These are phyloP conservation scores for Perilla frutescens DNA, from an alignment of 257 asterid genomes.

Conservation along the genomic window DNA sequence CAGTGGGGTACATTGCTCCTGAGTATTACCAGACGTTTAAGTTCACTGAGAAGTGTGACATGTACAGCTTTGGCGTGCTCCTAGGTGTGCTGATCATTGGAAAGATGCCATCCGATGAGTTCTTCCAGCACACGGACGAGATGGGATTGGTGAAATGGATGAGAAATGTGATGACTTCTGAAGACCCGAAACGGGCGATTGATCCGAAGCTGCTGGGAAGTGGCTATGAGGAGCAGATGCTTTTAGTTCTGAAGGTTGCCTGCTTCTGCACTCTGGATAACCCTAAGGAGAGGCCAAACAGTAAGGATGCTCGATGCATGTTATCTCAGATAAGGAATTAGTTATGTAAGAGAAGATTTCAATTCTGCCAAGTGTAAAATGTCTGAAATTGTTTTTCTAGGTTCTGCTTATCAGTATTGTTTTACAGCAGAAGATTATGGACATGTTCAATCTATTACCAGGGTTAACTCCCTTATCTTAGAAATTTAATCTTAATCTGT, in stretches of 20 bases:
- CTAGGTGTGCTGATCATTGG: constrained; percentile 72
- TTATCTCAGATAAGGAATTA: constrained; percentile 71
- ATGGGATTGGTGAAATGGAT: constrained; percentile 84
- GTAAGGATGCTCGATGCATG: constrained; percentile 89
- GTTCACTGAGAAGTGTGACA: constrained; percentile 91
- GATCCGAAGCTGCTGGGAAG: constrained; percentile 67
- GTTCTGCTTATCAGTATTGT: not conserved
- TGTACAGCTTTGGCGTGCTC: constrained; percentile 83
- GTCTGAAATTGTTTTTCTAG: not conserved
- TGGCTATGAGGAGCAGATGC: constrained; percentile 89
- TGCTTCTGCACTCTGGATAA: constrained; percentile 83
- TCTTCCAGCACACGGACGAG: constrained; percentile 76
- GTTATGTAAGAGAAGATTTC: constrained; percentile 31
- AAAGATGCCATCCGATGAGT: constrained; percentile 79
- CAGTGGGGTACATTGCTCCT: constrained; percentile 90
- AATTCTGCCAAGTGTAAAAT: constrained; percentile 32
- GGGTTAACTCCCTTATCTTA: constrained; percentile 3
- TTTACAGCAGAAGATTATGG: not conserved
- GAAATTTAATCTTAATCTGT: constrained; percentile 14
- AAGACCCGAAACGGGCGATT: constrained; percentile 72
- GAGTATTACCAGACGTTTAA: constrained; percentile 87
- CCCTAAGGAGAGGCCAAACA: constrained; percentile 90
- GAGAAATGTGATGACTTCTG: constrained; percentile 83
- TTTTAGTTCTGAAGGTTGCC: constrained; percentile 88
- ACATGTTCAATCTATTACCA: constrained; percentile 6